Evolutionary conservation across 2,329 filamentous ascomycete genomes (phyloP).

Genomic region (Cladosporium sp.): DNA sequence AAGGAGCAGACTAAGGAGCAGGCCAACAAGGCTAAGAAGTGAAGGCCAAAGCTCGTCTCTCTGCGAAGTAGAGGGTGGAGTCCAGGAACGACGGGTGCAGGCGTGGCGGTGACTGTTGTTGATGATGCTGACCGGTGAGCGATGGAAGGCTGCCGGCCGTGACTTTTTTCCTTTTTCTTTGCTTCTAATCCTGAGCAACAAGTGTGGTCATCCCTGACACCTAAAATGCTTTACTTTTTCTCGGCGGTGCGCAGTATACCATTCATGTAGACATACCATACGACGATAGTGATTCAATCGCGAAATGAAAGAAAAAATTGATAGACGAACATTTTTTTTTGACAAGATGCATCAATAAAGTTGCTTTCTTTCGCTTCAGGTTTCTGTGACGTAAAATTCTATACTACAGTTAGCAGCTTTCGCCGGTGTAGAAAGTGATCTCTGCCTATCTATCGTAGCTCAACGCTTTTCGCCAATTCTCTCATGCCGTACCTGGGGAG

Average conservation of each 20-base stretch:
- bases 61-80: constrained; percentile 1
- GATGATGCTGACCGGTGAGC: constrained; percentile 7
- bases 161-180: not conserved
- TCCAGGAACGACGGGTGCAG: not conserved
- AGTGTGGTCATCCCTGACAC: not conserved
- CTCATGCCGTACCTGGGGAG: not conserved
- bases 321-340: not conserved
- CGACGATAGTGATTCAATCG: constrained; percentile 10
- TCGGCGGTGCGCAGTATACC: constrained; percentile 13
- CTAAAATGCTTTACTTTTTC: not conserved
- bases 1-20: constrained; percentile 18
- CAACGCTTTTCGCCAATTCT: not conserved
- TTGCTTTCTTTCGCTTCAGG: too few relatives aligned
- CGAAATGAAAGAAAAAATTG: not conserved
- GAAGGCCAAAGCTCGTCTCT: not conserved
- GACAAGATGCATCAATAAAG: not conserved
- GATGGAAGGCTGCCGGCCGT: not conserved
- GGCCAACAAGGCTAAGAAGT: constrained; percentile 19
- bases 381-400: constrained; percentile 5
- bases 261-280: constrained; percentile 18
- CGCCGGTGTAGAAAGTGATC: constrained; percentile 1
- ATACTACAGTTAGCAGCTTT: constrained; percentile 10
- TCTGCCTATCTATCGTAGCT: not conserved
- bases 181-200: not conserved
- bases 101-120: constrained; percentile 2